phyloP scores from a whole-genome alignment of 306 rosid genomes.

The Hippophae gyantsensis region DNA sequence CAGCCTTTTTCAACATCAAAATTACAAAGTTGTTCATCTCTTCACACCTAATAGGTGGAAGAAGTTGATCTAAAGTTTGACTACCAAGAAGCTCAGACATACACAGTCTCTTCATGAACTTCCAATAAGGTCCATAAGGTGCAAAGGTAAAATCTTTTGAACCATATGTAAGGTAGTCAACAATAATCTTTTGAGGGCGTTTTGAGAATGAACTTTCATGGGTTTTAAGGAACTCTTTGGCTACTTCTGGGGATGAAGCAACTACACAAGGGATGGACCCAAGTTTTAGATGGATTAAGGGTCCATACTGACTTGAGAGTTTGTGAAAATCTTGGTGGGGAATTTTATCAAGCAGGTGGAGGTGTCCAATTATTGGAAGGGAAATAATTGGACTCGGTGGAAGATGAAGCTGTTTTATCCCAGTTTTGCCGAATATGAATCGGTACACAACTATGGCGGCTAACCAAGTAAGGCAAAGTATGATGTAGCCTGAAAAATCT shows the following conservation, averaged over 20 bases:
- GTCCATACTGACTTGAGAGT: conserved; percentile 28
- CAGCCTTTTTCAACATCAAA: conserved; percentile 17
- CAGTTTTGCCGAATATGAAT: conserved; percentile 20
- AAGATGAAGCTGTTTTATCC: conserved; percentile 11
- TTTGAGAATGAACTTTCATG: conserved; percentile 25
- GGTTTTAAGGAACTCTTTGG: conserved; percentile 30
- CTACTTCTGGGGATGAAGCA: conserved; percentile 30
- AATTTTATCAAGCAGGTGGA: conserved; percentile 31
- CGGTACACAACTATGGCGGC: conserved; percentile 21
- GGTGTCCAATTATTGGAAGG: conserved; percentile 35
- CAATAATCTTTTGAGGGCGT: conserved; percentile 7
- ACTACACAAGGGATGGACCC: conserved; percentile 33
- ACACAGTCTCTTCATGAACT: conserved; percentile 45
- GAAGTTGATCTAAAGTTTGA: conserved; percentile 27
- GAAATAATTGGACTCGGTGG: conserved; percentile 29
- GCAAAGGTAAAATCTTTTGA: conserved; percentile 7
- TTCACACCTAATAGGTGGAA: conserved; percentile 31
- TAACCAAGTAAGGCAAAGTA: conserved; percentile 29
- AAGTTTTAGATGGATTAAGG: conserved; percentile 24
- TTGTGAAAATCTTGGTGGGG: conserved; percentile 40
- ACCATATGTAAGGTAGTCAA: conserved; percentile 4
- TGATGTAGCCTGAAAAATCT: conserved; percentile 24
- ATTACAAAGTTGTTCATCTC: conserved; percentile 30
- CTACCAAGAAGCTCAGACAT: conserved; percentile 54
- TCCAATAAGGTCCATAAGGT: conserved; percentile 26